Evolutionary conservation across 768 basidiomycete genomes (phyloP).

Genomic region (Mycena maculata): DNA sequence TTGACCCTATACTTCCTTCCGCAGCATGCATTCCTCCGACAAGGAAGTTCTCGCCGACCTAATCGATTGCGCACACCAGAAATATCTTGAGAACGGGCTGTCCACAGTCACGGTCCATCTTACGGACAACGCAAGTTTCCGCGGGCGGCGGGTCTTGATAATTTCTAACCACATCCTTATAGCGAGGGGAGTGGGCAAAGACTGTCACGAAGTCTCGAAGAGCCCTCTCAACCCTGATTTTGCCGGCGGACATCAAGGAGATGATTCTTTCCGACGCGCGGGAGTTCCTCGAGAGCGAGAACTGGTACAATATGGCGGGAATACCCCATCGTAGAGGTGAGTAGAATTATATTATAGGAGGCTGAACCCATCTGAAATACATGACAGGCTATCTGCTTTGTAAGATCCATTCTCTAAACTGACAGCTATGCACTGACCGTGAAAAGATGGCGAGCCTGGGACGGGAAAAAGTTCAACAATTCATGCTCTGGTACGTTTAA

Average conservation of each 20-base stretch:
- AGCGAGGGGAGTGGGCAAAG: conserved; percentile 31
- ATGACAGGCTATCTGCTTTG: conserved; percentile 25
- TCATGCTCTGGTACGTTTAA: conserved; percentile 8
- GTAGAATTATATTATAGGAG: neutral
- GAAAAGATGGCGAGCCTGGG: conserved; percentile 30
- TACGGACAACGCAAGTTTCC: conserved; percentile 21
- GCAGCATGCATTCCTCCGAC: conserved; percentile 25
- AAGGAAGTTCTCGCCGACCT: conserved; percentile 17
- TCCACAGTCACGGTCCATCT: conserved; percentile 26
- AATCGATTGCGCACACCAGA: conserved; percentile 8
- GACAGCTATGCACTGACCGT: neutral
- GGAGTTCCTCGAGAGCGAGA: conserved; percentile 32
- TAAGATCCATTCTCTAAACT: neutral
- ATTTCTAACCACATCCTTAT: neutral
- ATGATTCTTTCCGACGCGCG: conserved; percentile 29
- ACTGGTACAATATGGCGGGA: conserved; percentile 32
- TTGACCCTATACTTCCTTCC: neutral
- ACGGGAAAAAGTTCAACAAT: conserved; percentile 33
- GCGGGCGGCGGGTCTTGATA: neutral
- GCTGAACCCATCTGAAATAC: neutral
- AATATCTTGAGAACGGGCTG: conserved; percentile 4
- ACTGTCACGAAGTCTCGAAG: conserved; percentile 28
- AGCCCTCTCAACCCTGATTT: conserved; percentile 27
- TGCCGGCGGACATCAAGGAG: conserved; percentile 28
- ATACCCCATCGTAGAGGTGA: conserved; percentile 34